Evolutionary conservation across 164 flowering plant species (phyloP).

Genomic region (Magnolia changhungtana): DNA sequence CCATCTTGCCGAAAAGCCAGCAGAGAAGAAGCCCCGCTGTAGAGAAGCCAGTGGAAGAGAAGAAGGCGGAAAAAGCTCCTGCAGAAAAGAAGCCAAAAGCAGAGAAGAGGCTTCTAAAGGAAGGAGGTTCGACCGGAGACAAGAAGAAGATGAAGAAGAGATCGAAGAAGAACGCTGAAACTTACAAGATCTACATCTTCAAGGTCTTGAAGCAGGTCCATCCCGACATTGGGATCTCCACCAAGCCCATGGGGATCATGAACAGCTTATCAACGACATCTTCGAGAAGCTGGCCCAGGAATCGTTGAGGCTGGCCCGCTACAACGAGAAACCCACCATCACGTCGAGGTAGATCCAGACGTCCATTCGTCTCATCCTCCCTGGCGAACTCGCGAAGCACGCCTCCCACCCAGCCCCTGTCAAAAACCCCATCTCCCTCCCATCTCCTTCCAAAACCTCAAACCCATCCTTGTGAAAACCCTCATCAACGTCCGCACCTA

Average conservation of each 20-base stretch:
- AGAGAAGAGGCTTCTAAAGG: not conserved
- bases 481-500: too few species aligned
- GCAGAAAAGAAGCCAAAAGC: not conserved
- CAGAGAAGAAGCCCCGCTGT: too few species aligned
- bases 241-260: constrained; percentile 10
- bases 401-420: not conserved
- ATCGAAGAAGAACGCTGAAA: constrained; percentile 6
- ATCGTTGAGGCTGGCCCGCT: not conserved
- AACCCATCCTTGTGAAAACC: too few species aligned
- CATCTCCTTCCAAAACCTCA: too few species aligned
- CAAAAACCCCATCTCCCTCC: too few species aligned
- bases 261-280: constrained; percentile 9
- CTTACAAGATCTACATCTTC: constrained; percentile 9
- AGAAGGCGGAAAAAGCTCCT: too few species aligned
- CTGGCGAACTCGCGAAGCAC: constrained; percentile 5
- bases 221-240: constrained; percentile 5
- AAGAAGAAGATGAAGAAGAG: constrained; percentile 1
- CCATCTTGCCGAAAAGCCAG: too few species aligned
- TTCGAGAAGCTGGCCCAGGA: constrained; percentile 7
- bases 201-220: constrained; percentile 10
- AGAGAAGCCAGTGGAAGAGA: too few species aligned
- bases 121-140: not conserved
- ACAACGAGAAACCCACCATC: not conserved
- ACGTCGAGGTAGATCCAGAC: constrained; percentile 8
- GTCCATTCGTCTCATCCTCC: constrained; percentile 1